A percentile compares a stretch with the other conserved stretches of the same genome.
Conservation (phyloP, 306 rosid genomes). For the Ziziphus jujuba region DNA sequence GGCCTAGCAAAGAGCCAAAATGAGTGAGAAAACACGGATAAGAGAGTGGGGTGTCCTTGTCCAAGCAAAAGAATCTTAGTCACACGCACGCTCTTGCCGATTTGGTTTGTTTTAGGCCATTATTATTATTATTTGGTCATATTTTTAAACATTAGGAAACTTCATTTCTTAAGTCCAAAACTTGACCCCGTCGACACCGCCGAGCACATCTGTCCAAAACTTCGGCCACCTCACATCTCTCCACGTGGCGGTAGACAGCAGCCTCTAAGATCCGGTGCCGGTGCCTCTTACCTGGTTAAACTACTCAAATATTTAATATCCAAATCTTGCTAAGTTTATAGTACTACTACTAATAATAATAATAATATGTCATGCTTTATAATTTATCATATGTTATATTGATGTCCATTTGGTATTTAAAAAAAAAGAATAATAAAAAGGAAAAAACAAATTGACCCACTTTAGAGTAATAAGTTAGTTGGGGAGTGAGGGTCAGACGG, state of each 20-base stretch:
- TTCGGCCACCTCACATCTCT: constrained; percentile 40
- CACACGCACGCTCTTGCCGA: constrained; percentile 47
- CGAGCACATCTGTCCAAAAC: constrained; percentile 55
- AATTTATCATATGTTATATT: constrained; percentile 20
- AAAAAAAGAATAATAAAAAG: background rate
- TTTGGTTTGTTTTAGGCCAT: constrained; percentile 10
- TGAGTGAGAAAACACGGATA: constrained; percentile 31
- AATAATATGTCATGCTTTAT: background rate
- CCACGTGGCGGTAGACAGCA: constrained; percentile 69
- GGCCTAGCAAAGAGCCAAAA: constrained; percentile 16
- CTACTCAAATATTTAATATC: background rate
- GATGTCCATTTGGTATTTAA: constrained; percentile 35
- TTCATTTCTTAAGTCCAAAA: constrained; percentile 40
- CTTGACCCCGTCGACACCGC: constrained; percentile 72
- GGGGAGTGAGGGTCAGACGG: constrained; percentile 34
- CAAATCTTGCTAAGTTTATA: constrained; percentile 31
- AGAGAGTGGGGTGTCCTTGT: constrained; percentile 52
- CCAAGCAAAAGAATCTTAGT: constrained; percentile 44
- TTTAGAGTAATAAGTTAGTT: constrained; percentile 46
- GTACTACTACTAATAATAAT: constrained; percentile 1
- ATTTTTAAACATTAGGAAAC: constrained; percentile 12
- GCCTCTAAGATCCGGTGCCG: constrained; percentile 44
- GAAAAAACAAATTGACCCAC: constrained; percentile 50
- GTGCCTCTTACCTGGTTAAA: constrained; percentile 31
- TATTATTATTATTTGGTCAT: background rate